phyloP scores from a whole-genome alignment of 331 rosid genomes.

The Telfairia occidentalis region DNA sequence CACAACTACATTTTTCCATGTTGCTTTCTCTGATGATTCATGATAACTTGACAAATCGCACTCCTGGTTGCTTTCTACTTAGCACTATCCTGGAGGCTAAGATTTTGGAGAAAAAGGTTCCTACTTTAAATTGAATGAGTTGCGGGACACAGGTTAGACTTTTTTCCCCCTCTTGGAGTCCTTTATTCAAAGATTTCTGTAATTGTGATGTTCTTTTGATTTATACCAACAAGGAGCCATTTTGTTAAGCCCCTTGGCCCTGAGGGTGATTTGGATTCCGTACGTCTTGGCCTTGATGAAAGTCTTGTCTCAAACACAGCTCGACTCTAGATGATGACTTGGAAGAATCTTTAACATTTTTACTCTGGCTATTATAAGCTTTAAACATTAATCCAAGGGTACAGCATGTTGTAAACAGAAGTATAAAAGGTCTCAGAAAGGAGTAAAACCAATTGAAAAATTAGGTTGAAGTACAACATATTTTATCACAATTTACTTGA shows the following conservation, averaged over 20 bases:
- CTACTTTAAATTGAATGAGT: background rate
- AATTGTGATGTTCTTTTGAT: background rate
- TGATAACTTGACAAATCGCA: no score
- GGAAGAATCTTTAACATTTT: background rate
- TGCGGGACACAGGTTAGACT: background rate
- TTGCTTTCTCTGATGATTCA: no score
- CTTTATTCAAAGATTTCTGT: background rate
- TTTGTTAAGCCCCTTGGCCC: background rate
- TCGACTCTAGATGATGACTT: background rate
- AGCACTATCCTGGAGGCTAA: background rate
- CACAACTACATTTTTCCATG: no score
- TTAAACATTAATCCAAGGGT: background rate
- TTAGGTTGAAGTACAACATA: background rate
- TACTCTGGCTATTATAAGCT: background rate
- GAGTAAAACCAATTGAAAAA: background rate
- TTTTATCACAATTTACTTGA: background rate
- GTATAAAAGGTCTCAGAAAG: background rate
- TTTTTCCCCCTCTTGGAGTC: background rate
- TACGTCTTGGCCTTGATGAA: background rate
- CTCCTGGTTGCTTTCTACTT: no score
- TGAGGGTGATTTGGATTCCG: background rate
- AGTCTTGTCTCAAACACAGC: background rate
- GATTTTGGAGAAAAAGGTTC: background rate
- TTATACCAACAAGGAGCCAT: background rate
- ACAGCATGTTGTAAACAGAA: background rate